Evolutionary conservation across 2,329 filamentous ascomycete species (phyloP), one percentile per base, ranked within the genome.

Genomic region (Ascochyta viciae-villosae): DNA sequence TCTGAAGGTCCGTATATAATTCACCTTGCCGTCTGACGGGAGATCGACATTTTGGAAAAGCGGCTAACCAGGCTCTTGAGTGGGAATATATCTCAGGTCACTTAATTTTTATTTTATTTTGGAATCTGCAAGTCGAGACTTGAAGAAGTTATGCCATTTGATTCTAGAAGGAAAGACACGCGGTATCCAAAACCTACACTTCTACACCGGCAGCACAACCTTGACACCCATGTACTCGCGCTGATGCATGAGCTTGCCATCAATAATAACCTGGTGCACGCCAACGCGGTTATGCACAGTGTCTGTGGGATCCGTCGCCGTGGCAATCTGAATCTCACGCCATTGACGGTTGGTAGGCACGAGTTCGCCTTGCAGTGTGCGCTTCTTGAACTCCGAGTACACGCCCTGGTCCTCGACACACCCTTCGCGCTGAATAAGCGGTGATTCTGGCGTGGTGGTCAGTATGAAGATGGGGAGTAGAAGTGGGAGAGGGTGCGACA

Each of bases 201-300:
- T 35, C 35, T 59, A 64, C 31, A 67, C 61, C 1, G 64, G 64
- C n/a, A 67, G 47, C 12, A 65, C 62, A 50, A 67, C 62, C 51
- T 65, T 65, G 27, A 67, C 55, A 27, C 64, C 64, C 64, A 65
- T 65, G 45, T 67, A 67, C 43, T 67, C 64, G 44, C 64, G 46
- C 33, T 50, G 50, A 44, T 66, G 64, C 64, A 67, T 65, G 6
- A 65, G 43, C 54, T 67, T 67, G 0, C 63, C 63, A 46, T 67
- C 46, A 15, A 67, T 63, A 12, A 67, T 56, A 1, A 55, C 46
- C 47, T 64, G 63, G n/a, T 67, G 64, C 24, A 67, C 64, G 26
- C 64, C 63, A 24, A 67, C 64, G 4, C 63, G 61, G 35, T 67
- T 67, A 35, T 65, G 61, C 5, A 56, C 53, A 10, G 59, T 62